A percentile compares a stretch with the other conserved stretches of the same genome.
Evolutionary conservation across 2,329 filamentous ascomycete genomes (phyloP).

Genomic region (Ilyonectria destructans): DNA sequence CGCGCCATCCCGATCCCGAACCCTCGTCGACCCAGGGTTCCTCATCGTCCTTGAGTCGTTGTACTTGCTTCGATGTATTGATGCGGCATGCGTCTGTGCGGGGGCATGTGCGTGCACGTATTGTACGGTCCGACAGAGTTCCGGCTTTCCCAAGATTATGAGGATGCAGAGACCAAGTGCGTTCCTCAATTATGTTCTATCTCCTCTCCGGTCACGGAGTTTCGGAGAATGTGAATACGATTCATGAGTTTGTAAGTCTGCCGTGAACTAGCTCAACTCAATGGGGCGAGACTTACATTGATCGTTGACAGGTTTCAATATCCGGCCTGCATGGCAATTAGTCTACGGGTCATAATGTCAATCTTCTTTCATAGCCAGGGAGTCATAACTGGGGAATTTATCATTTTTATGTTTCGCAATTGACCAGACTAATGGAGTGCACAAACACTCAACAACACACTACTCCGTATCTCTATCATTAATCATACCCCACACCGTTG

Average conservation of each 20-base stretch:
- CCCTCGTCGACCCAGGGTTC: conserved; percentile 42
- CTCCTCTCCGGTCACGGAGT: neutral
- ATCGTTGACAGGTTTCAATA: neutral
- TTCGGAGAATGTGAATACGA: neutral
- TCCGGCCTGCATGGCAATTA: neutral
- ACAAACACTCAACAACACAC: neutral
- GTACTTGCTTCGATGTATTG: neutral
- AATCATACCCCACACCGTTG: neutral
- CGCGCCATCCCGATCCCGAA: conserved; percentile 54
- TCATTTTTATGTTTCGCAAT: neutral
- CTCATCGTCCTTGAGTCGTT: conserved; percentile 7
- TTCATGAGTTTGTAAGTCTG: neutral
- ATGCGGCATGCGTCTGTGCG: neutral
- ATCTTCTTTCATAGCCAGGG: neutral
- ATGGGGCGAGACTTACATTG: neutral
- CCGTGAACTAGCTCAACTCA: neutral
- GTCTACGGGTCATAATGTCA: neutral
- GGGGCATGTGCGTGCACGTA: conserved; percentile 7
- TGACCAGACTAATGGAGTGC: neutral
- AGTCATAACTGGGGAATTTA: neutral
- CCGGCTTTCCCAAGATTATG: neutral
- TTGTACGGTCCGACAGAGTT: neutral
- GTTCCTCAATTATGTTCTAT: neutral
- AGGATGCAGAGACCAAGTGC: neutral
- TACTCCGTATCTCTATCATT: neutral